Conservation (phyloP, 2,329 filamentous ascomycete species). For the Alternaria arbusti region DNA sequence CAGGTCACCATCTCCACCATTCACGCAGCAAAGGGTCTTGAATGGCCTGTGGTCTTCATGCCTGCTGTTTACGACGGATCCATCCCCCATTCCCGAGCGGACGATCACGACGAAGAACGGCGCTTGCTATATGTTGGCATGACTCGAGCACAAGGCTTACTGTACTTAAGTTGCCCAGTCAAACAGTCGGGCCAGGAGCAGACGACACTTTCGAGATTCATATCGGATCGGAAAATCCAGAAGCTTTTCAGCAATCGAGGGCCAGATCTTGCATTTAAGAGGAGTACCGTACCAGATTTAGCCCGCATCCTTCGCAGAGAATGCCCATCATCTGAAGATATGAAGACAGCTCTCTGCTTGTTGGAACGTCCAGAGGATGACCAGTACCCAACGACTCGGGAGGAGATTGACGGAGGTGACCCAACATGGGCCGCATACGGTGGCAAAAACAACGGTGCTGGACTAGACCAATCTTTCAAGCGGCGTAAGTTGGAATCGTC, state of each 20-base stretch:
- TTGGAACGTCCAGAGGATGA: conserved; percentile 46
- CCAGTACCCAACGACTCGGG: conserved; percentile 42
- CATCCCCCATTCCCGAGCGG: conserved; percentile 85
- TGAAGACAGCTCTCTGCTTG: conserved; percentile 28
- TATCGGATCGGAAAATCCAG: conserved; percentile 63
- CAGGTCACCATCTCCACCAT: conserved; percentile 94
- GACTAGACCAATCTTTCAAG: conserved; percentile 25
- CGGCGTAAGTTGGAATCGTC: conserved; percentile 33
- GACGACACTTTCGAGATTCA: conserved; percentile 74
- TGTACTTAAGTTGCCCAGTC: conserved; percentile 84
- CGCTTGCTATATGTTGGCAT: conserved; percentile 93
- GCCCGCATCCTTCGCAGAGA: conserved; percentile 73
- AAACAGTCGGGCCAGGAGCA: conserved; percentile 68
- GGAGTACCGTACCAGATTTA: conserved; percentile 67
- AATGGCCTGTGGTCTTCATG: conserved; percentile 96
- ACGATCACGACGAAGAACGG: conserved; percentile 86
- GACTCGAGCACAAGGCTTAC: conserved; percentile 85
- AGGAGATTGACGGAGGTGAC: conserved; percentile 42
- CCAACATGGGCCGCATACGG: conserved; percentile 24
- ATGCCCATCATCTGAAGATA: conserved; percentile 58
- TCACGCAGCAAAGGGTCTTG: conserved; percentile 91
- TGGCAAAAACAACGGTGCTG: conserved; percentile 14
- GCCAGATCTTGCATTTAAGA: conserved; percentile 66
- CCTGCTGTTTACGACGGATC: conserved; percentile 88
- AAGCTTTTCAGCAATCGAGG: conserved; percentile 66